These are phyloP conservation scores for Achlya hypogyna DNA, from an alignment of 352 stramenopile genomes.

Conservation along the genomic window DNA sequence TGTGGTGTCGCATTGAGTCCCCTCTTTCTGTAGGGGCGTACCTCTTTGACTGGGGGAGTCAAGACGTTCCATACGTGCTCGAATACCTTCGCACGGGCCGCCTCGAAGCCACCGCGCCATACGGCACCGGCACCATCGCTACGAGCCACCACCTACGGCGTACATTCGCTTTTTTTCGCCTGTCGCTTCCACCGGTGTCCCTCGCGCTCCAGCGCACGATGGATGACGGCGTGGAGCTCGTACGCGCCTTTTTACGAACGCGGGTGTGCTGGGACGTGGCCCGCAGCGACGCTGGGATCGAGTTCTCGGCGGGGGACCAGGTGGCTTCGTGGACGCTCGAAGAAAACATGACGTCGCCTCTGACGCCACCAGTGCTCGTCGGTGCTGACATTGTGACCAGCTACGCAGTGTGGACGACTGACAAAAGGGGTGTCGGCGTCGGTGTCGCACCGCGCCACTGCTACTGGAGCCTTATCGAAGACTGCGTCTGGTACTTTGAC, in stretches of 20 bases:
- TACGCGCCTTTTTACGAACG: background rate
- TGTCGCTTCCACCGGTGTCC: background rate
- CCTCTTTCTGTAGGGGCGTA: background rate
- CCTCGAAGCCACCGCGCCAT: background rate
- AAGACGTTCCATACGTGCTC: background rate
- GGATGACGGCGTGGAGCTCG: background rate
- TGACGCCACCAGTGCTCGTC: background rate
- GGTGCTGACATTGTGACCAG: background rate
- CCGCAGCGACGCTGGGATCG: background rate
- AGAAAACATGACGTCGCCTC: background rate
- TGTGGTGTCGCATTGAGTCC: background rate
- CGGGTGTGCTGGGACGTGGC: background rate
- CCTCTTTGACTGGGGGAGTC: background rate
- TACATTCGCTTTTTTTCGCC: background rate
- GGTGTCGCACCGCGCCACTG: background rate
- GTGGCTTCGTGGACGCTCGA: background rate
- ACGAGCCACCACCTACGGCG: background rate
- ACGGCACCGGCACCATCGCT: background rate
- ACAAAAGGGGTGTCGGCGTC: background rate
- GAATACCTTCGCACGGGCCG: background rate
- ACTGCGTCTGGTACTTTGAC: background rate
- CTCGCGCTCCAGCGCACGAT: background rate
- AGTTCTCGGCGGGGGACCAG: background rate
- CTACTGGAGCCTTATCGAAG: background rate
- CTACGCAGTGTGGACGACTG: background rate